A percentile compares a stretch with the other conserved stretches of the same genome.
phyloP scores from a whole-genome alignment of 179 eudicot species.

The Beta lomatogona region DNA sequence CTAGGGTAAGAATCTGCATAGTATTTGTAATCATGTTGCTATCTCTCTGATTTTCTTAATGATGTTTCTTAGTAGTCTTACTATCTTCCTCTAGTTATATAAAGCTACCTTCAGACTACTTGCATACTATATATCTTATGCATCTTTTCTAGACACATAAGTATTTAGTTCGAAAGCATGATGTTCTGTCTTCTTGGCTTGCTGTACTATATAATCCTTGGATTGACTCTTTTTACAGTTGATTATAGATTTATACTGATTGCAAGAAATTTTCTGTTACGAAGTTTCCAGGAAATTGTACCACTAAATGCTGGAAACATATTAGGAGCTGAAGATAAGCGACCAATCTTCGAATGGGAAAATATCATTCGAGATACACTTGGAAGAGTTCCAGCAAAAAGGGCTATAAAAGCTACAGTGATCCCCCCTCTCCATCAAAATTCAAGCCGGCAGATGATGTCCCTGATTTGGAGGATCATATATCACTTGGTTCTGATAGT shows the following conservation, averaged over 20 bases:
- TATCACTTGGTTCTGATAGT: conserved; percentile 68
- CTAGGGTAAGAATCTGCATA: conserved; percentile 61
- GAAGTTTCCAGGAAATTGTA: conserved; percentile 92
- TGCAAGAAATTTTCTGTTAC: conserved; percentile 1
- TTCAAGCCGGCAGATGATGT: conserved; percentile 80
- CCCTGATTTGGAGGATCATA: conserved; percentile 74
- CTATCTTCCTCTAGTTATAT: background rate
- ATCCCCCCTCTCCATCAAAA: conserved; percentile 94
- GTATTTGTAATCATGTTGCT: background rate
- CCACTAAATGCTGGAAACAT: conserved; percentile 96
- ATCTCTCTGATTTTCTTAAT: background rate
- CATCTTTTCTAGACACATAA: background rate
- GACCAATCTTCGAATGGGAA: conserved; percentile 87
- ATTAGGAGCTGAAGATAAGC: conserved; percentile 84
- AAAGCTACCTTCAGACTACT: background rate
- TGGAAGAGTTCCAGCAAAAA: conserved; percentile 47
- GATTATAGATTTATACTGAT: conserved; percentile 8
- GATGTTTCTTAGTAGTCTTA: background rate
- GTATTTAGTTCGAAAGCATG: background rate
- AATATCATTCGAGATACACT: conserved; percentile 74
- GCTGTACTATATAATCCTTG: background rate
- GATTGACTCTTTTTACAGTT: background rate
- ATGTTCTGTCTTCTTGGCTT: background rate
- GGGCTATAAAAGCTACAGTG: conserved; percentile 78
- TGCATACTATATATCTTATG: background rate